Conservation (phyloP, 257 asterid species). For the Ilex aquifolium region DNA sequence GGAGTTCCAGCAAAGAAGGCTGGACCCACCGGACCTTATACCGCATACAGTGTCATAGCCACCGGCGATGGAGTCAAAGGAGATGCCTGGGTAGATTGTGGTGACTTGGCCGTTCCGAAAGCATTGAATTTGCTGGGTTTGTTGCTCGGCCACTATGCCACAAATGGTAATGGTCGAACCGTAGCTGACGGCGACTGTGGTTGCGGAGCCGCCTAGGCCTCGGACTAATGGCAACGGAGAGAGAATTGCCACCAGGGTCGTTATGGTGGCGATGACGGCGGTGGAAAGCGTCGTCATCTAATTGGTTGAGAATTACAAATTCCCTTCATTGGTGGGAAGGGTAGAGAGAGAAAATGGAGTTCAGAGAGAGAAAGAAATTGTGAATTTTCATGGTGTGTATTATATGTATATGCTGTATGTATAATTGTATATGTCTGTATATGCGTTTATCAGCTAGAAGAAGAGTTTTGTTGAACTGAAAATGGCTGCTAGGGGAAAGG, state of each 20-base stretch:
- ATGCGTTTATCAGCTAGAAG: no score
- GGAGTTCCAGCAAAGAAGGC: conserved; percentile 7
- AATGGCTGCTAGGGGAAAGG: no score
- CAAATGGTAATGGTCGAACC: conserved; percentile 4
- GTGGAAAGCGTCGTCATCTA: neutral
- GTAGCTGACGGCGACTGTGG: conserved; percentile 5
- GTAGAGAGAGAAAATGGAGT: no score
- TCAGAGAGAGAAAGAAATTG: no score
- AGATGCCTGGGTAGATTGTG: neutral
- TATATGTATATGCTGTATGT: no score
- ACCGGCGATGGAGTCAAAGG: conserved; percentile 10
- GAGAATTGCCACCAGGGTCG: neutral
- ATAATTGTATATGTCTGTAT: no score
- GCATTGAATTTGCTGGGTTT: conserved; percentile 1
- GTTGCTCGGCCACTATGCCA: conserved; percentile 10
- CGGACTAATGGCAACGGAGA: neutral
- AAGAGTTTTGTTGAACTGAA: no score
- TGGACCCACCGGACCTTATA: conserved; percentile 5
- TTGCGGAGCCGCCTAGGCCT: conserved; percentile 7
- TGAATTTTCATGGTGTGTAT: no score
- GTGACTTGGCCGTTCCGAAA: neutral
- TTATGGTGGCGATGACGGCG: neutral
- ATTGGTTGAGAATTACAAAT: neutral
- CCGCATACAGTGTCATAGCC: conserved; percentile 5
- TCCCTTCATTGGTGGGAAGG: no score